Conservation (phyloP, 2,329 filamentous ascomycete species). For the Claviceps maximensis region DNA sequence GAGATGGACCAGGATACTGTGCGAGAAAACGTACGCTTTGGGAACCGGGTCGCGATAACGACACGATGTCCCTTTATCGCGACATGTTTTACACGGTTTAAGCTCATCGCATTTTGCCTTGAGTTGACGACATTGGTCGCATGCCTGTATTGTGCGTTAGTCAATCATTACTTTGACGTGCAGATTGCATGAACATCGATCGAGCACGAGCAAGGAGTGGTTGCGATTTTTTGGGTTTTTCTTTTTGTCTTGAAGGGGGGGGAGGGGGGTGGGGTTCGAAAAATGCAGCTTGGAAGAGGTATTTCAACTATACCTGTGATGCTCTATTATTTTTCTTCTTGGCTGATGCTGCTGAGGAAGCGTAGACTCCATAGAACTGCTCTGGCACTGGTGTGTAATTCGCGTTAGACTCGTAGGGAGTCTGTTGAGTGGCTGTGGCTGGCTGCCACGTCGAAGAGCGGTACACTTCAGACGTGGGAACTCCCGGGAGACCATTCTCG, state of each 20-base stretch:
- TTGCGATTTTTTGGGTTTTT: too few relatives aligned
- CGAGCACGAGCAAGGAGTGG: neutral
- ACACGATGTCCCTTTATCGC: conserved; percentile 72
- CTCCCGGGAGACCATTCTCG: conserved; percentile 33
- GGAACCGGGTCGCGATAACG: conserved; percentile 84
- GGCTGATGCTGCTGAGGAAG: conserved; percentile 26
- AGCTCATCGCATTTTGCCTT: conserved; percentile 90
- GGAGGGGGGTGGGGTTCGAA: too few relatives aligned
- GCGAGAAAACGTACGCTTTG: conserved; percentile 53
- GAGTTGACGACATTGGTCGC: conserved; percentile 73
- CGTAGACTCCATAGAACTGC: conserved; percentile 28
- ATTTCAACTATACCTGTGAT: conserved; percentile 36
- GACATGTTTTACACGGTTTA: conserved; percentile 73
- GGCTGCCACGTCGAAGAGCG: conserved; percentile 28
- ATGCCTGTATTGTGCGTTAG: conserved; percentile 46
- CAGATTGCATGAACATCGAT: neutral
- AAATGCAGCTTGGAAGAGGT: neutral
- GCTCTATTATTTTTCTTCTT: conserved; percentile 54
- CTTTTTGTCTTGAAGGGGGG: too few relatives aligned
- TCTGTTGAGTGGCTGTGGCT: conserved; percentile 26
- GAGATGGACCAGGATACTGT: neutral
- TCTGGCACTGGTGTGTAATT: conserved; percentile 21
- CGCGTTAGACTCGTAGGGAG: conserved; percentile 24
- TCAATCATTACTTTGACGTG: neutral
- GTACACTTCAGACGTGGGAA: conserved; percentile 31